Conservation (phyloP, 2,329 filamentous ascomycete genomes). For the Ilyonectria sp. region DNA sequence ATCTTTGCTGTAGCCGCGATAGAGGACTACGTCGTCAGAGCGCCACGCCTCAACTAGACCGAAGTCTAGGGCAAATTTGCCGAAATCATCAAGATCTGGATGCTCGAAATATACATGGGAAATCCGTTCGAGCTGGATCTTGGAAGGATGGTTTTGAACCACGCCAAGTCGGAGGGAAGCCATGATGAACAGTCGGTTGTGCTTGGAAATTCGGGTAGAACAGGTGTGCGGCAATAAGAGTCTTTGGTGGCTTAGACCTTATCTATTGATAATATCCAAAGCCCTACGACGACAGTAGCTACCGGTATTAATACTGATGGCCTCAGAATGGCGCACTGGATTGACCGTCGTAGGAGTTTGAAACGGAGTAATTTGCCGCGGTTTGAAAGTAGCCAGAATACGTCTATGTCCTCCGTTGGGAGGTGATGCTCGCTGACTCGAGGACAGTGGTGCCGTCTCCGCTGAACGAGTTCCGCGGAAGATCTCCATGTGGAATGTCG, state of each 20-base stretch:
- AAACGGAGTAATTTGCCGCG: not conserved
- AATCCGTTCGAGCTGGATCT: constrained; percentile 16
- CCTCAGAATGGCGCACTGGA: not conserved
- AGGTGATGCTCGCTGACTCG: not conserved
- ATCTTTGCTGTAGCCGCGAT: constrained; percentile 24
- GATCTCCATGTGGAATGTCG: not conserved
- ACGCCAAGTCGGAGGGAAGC: not conserved
- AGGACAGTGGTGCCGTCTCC: not conserved
- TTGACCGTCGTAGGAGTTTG: not conserved
- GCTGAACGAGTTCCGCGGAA: not conserved
- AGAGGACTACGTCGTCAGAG: not conserved
- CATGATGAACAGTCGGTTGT: not conserved
- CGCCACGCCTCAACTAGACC: constrained; percentile 4
- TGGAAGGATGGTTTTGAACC: constrained; percentile 17
- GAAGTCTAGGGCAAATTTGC: constrained; percentile 13
- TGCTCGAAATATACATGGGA: constrained; percentile 24
- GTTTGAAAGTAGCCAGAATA: constrained; percentile 3
- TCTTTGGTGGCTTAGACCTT: not conserved
- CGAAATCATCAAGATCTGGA: constrained; percentile 5
- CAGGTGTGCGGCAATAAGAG: not conserved
- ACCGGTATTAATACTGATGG: not conserved
- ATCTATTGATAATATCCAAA: not conserved
- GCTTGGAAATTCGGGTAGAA: not conserved
- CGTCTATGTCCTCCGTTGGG: not conserved
- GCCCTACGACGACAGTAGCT: constrained; percentile 1